These are phyloP conservation scores for Phlebiopsis gigantea DNA, from an alignment of 768 basidiomycete species.

Conservation along the genomic window DNA sequence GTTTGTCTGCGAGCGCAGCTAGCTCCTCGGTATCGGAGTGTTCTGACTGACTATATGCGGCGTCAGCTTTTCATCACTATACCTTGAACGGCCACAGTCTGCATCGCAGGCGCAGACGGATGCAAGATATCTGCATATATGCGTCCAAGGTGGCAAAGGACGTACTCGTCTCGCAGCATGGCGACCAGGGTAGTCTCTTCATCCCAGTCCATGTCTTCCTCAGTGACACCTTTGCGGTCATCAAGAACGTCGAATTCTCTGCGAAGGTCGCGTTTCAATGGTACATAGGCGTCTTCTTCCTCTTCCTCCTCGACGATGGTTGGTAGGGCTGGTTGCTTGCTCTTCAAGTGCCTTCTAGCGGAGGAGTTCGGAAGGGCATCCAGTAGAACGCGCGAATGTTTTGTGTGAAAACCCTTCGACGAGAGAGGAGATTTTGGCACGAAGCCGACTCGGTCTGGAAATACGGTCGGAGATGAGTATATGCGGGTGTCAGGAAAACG, in stretches of 20 bases:
- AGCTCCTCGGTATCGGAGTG: conserved; percentile 15
- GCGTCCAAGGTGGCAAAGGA: background rate
- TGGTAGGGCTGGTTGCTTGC: conserved; percentile 1
- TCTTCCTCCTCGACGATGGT: conserved; percentile 12
- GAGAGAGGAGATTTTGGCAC: conserved; percentile 1
- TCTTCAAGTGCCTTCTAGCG: background rate
- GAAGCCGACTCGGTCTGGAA: background rate
- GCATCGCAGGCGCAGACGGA: background rate
- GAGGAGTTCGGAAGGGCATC: background rate
- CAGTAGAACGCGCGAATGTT: background rate
- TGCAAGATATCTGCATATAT: conserved; percentile 9
- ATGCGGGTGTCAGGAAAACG: background rate
- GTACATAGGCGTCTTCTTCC: background rate
- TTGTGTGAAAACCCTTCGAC: background rate
- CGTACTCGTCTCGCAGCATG: conserved; percentile 25
- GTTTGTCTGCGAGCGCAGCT: conserved; percentile 19
- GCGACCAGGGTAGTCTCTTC: conserved; percentile 28
- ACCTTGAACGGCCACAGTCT: background rate
- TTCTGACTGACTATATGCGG: background rate
- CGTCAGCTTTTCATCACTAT: background rate
- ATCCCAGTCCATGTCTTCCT: conserved; percentile 25
- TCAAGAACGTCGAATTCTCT: background rate
- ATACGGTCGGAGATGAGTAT: background rate
- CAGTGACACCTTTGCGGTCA: background rate
- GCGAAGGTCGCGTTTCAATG: background rate